phyloP scores from a whole-genome alignment of 768 basidiomycete species.

The Sistotremastrum niveocremeum region DNA sequence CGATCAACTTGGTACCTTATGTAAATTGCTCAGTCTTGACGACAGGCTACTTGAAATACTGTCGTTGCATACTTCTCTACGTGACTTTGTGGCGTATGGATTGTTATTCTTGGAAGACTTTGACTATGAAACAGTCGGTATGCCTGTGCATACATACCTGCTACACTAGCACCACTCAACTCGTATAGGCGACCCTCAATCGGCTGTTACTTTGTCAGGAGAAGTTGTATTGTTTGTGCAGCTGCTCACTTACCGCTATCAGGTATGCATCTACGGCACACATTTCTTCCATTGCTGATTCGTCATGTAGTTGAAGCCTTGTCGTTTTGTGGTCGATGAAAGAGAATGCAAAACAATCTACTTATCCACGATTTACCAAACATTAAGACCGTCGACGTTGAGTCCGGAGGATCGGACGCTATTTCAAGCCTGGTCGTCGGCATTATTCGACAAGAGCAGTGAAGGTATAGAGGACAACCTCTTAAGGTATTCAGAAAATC shows the following conservation, averaged over 20 bases:
- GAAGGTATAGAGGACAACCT: constrained; percentile 80
- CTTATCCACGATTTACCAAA: no score
- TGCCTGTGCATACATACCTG: constrained; percentile 13
- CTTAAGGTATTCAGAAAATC: constrained; percentile 30
- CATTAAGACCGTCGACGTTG: constrained; percentile 21
- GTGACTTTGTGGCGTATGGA: constrained; percentile 49
- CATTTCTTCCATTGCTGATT: constrained; percentile 52
- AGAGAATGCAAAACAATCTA: no score
- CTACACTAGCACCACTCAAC: not conserved
- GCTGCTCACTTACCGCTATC: constrained; percentile 13
- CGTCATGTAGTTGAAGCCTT: constrained; percentile 6
- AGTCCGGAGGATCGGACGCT: constrained; percentile 32
- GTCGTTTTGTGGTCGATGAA: not conserved
- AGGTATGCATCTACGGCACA: constrained; percentile 3
- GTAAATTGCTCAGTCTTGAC: constrained; percentile 46
- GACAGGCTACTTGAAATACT: constrained; percentile 53
- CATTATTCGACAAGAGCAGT: constrained; percentile 59
- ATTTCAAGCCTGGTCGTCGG: constrained; percentile 51
- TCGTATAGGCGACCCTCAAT: constrained; percentile 64
- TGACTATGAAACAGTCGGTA: constrained; percentile 72
- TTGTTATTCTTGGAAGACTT: constrained; percentile 54
- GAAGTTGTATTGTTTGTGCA: constrained; percentile 70
- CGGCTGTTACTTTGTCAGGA: constrained; percentile 64
- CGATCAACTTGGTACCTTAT: constrained; percentile 58
- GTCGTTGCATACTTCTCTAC: constrained; percentile 51